These are phyloP conservation scores for Striga hermonthica DNA, from an alignment of 305 asterid species.

Conservation along the genomic window DNA sequence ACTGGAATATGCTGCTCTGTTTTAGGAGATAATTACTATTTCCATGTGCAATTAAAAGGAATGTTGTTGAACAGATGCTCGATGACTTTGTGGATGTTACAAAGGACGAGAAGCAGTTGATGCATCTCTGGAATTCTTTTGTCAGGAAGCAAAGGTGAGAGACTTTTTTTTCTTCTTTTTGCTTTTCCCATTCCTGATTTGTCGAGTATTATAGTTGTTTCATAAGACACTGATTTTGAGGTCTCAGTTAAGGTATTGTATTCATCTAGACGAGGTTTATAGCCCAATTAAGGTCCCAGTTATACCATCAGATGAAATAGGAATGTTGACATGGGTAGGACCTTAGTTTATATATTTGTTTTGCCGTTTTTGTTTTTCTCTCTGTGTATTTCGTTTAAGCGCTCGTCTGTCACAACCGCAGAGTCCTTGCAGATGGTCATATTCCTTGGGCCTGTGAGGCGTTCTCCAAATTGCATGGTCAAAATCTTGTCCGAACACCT, in stretches of 20 bases:
- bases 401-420: slow-evolving; percentile 40
- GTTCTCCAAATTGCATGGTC: slow-evolving; percentile 70
- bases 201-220: slow-evolving; percentile 3
- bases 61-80: slow-evolving; percentile 71
- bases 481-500: slow-evolving; percentile 57
- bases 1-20: slow-evolving; percentile 9
- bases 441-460: slow-evolving; percentile 99
- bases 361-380: neutral
- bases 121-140: slow-evolving; percentile 99
- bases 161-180: slow-evolving; percentile 22
- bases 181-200: slow-evolving; percentile 10
- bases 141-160: slow-evolving; percentile 90
- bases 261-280: neutral
- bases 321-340: neutral
- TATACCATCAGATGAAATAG: slow-evolving; percentile 7
- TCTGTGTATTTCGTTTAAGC: neutral
- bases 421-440: slow-evolving; percentile 99
- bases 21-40: slow-evolving; percentile 29
- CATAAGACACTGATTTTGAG: neutral
- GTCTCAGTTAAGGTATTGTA: neutral
- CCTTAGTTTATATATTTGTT: too few species aligned
- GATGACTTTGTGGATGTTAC: slow-evolving; percentile 99
- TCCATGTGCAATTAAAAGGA: slow-evolving; percentile 24
- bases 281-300: neutral
- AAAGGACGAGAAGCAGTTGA: slow-evolving; percentile 85